Conservation (phyloP, 108 stramenopile species). For the Stephanodiscus minutulus region DNA sequence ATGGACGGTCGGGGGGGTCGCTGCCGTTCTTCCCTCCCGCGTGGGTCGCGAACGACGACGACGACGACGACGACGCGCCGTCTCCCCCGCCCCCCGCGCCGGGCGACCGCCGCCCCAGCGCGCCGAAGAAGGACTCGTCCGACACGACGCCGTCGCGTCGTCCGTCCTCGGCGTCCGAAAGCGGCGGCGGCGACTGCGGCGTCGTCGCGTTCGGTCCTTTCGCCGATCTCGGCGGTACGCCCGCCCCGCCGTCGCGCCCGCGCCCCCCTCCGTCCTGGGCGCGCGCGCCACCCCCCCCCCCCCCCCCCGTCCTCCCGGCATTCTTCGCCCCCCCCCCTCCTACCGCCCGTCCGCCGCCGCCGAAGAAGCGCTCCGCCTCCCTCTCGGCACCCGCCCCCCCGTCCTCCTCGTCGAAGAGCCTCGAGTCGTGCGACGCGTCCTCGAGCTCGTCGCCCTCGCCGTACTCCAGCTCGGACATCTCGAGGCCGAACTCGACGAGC, state of each 20-base stretch:
- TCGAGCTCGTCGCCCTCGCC: slow-evolving; percentile 49
- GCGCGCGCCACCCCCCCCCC: too few relatives aligned
- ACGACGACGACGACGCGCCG: too few relatives aligned
- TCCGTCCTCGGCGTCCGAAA: neutral
- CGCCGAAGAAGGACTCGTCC: slow-evolving; percentile 32
- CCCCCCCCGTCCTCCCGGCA: too few relatives aligned
- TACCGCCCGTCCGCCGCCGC: neutral
- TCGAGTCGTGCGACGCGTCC: slow-evolving; percentile 39
- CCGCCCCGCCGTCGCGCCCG: neutral
- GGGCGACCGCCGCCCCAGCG: slow-evolving; percentile 20
- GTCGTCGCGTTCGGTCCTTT: too few relatives aligned
- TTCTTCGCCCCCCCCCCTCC: neutral
- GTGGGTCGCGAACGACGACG: too few relatives aligned
- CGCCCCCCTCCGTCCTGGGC: too few relatives aligned
- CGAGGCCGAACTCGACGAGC: slow-evolving; percentile 33
- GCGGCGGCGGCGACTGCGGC: too few relatives aligned
- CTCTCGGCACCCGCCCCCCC: slow-evolving; percentile 26
- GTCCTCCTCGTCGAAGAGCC: slow-evolving; percentile 45
- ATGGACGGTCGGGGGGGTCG: too few relatives aligned
- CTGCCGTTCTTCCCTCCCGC: too few relatives aligned
- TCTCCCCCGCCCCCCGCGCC: slow-evolving; percentile 2
- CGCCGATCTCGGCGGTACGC: slow-evolving; percentile 4
- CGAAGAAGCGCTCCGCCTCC: slow-evolving; percentile 43
- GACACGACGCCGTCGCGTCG: too few relatives aligned
- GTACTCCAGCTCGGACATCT: slow-evolving; percentile 37